Percentiles rank a stretch among this genome's conserved stretches.
phyloP scores from a whole-genome alignment of 169 alveolate genomes.

The Babesia gibsoni region DNA sequence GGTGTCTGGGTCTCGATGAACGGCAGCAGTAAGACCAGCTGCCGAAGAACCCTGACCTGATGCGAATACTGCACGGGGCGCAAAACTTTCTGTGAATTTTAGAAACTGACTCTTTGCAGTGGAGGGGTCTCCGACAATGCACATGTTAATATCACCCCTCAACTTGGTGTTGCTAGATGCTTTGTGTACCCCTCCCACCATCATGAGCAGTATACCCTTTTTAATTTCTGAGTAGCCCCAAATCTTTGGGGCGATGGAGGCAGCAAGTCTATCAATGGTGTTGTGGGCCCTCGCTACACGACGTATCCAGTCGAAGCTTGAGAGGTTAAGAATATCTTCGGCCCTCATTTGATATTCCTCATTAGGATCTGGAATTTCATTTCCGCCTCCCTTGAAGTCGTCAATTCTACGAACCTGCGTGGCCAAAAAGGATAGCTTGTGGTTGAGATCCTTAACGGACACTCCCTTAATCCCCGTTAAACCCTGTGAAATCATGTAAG shows the following conservation, averaged over 20 bases:
- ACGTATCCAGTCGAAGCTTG: slow-evolving; percentile 74
- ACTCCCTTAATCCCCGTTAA: slow-evolving; percentile 93
- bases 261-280: slow-evolving; percentile 82
- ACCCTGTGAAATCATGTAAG: slow-evolving; percentile 73
- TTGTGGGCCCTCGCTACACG: slow-evolving; percentile 73
- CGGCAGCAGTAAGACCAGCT: slow-evolving; percentile 98
- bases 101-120: slow-evolving; percentile 96
- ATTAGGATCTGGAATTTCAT: slow-evolving; percentile 51
- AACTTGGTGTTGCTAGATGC: slow-evolving; percentile 88
- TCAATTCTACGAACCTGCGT: slow-evolving; percentile 70
- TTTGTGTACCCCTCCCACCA: slow-evolving; percentile 96
- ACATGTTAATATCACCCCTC: slow-evolving; percentile 95
- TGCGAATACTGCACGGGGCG: slow-evolving; percentile 92
- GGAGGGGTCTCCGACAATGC: slow-evolving; percentile 98
- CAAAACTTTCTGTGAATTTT: slow-evolving; percentile 87
- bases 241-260: slow-evolving; percentile 92
- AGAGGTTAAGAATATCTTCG: slow-evolving; percentile 68
- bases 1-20: slow-evolving; percentile 93
- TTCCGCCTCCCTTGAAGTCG: slow-evolving; percentile 41
- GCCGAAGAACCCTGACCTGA: slow-evolving; percentile 96
- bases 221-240: slow-evolving; percentile 94
- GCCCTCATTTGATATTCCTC: slow-evolving; percentile 65
- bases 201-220: slow-evolving; percentile 93
- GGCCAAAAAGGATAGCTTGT: slow-evolving; percentile 88
- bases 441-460: slow-evolving; percentile 91